phyloP scores from a whole-genome alignment of 148 eudicot genomes.

The Salicornia ramosissima region DNA sequence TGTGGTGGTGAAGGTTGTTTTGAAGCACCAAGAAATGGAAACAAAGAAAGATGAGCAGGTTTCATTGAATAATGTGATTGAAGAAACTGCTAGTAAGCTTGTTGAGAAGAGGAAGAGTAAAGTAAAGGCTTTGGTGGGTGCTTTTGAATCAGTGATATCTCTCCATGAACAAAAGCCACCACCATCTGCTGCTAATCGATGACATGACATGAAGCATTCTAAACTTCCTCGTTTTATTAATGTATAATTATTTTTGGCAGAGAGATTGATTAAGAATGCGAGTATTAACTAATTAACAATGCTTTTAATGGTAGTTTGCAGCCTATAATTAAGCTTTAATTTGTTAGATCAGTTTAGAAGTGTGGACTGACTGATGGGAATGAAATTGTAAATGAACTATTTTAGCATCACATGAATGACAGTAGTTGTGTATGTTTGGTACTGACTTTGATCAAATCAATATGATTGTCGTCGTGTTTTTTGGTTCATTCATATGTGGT shows the following conservation, averaged over 20 bases:
- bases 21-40: constrained; percentile 79
- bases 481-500: too few relatives aligned
- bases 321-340: not conserved
- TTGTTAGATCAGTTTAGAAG: constrained; percentile 5
- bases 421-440: too few relatives aligned
- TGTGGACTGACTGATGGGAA: too few relatives aligned
- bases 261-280: not conserved
- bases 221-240: too few relatives aligned
- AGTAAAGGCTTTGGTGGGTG: constrained; percentile 95
- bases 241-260: not conserved
- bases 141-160: constrained; percentile 87
- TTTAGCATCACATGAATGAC: too few relatives aligned
- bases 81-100: constrained; percentile 90
- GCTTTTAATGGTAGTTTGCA: not conserved
- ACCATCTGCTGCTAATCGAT: constrained; percentile 30
- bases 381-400: too few relatives aligned
- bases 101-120: constrained; percentile 74
- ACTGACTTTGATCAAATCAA: too few relatives aligned
- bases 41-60: constrained; percentile 59
- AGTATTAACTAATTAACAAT: not conserved
- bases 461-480: too few relatives aligned
- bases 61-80: constrained; percentile 65
- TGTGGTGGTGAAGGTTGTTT: constrained; percentile 42
- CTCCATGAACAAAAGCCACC: constrained; percentile 59
- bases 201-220: not conserved